Percentiles rank a stretch among this genome's conserved stretches.
These are phyloP conservation scores for Panellus pusillus DNA, from an alignment of 768 basidiomycete species.

Conservation along the genomic window DNA sequence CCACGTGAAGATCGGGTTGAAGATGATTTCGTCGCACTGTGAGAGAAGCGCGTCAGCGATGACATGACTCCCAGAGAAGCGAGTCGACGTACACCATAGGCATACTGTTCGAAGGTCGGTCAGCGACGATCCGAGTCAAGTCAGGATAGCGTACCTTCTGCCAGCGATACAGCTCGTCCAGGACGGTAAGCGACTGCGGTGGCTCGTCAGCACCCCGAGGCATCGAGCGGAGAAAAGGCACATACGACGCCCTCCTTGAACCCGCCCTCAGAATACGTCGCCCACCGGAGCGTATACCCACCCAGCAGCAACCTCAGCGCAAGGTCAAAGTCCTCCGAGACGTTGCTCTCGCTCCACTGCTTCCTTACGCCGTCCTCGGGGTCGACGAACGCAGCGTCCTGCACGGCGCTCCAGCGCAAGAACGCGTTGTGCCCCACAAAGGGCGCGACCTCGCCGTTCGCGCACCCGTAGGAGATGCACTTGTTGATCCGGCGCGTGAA, in stretches of 20 bases:
- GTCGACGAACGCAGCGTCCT: conserved; percentile 79
- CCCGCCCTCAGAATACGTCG: conserved; percentile 78
- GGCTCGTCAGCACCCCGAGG: conserved; percentile 54
- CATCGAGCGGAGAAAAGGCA: too few species aligned
- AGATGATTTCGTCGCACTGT: conserved; percentile 74
- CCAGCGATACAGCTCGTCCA: conserved; percentile 87
- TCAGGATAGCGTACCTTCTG: conserved; percentile 48
- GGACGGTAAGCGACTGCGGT: not conserved
- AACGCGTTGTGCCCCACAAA: conserved; percentile 90
- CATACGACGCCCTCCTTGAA: conserved; percentile 84
- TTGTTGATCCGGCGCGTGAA: conserved; percentile 89
- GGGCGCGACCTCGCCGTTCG: conserved; percentile 80
- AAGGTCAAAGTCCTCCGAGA: conserved; percentile 82
- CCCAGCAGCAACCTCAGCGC: conserved; percentile 66
- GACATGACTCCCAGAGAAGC: not conserved
- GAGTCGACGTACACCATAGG: conserved; percentile 40
- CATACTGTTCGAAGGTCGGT: conserved; percentile 28
- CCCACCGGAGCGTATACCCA: conserved; percentile 78
- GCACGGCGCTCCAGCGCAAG: conserved; percentile 82
- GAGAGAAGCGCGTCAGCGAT: conserved; percentile 6
- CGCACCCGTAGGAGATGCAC: conserved; percentile 73
- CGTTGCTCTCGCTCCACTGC: conserved; percentile 76
- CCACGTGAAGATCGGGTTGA: conserved; percentile 82
- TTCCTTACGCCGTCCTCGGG: conserved; percentile 59
- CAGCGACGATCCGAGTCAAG: too few species aligned